Evolutionary conservation across 352 stramenopile species (phyloP), one percentile per base, ranked within the genome.

Genomic region (Plasmopara viticola): DNA sequence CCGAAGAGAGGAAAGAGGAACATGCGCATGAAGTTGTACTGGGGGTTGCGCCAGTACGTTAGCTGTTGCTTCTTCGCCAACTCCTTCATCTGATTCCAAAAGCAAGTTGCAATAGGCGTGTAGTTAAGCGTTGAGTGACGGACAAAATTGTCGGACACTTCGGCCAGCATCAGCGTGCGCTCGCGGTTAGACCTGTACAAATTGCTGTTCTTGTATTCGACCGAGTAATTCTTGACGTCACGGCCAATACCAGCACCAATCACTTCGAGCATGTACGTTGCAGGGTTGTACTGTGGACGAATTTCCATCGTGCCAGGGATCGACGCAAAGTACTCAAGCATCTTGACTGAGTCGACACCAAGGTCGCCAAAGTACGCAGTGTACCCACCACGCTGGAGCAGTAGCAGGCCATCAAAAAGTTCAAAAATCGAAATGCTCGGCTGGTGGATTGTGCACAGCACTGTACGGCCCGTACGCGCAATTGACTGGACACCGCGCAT

Each of bases 341-440:
- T 73, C 41, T 80, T 74, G n/a, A 60, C 66, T 5, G 69, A 84
- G 13, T 95, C 70, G 17, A 89, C 60, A 20, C 89, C 90, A 33
- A 97, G 57, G 6, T 94, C 75, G 33, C 90, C 88, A 50, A 96
- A 96, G 60, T 87, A 97, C 0, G 91, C 69, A 9, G 70, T 70
- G 41, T 51, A 77, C 2, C 73, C 73, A 34, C 68, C 73, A 12
- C 42, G 58, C 48, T 90, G 82, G 0, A 98, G 71, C 15, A 97
- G 57, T 1, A 98, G 58, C 0, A 97, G 51, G 30, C 76, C 65
- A 60, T 97, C 90, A 59, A 98, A 97, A 40, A 90, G 67, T 55
- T 94, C 78, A 48, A 98, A 98, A 49, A 98, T 95, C 20, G 77
- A 80, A 30, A 85, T 72, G 57, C 82, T 72, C 14, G 90, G 72